Evolutionary conservation across 192 early-diverging fungal species (phyloP).

Genomic region (Coemansia brasiliensis): DNA sequence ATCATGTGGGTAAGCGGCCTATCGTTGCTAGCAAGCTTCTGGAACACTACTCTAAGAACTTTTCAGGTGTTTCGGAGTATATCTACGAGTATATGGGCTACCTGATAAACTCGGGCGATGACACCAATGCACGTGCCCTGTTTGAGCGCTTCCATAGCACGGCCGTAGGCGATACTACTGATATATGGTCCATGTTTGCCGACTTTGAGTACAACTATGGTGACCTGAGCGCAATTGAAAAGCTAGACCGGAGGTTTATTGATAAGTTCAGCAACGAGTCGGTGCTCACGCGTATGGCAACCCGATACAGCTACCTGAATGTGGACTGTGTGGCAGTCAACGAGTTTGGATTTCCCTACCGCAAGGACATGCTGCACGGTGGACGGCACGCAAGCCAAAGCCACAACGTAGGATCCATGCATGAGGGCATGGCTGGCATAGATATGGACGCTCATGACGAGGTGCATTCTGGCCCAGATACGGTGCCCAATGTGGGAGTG

Average conservation of each 20-base stretch:
- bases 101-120: constrained; percentile 86
- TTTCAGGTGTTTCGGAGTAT: constrained; percentile 72
- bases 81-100: constrained; percentile 83
- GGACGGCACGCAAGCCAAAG: background rate
- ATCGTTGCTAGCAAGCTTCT: constrained; percentile 86
- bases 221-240: constrained; percentile 71
- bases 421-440: background rate
- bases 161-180: constrained; percentile 64
- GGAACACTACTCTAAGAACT: constrained; percentile 81
- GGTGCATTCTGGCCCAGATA: background rate
- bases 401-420: background rate
- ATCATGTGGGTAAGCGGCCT: constrained; percentile 83
- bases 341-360: constrained; percentile 70
- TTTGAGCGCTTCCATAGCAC: constrained; percentile 86
- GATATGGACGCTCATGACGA: background rate
- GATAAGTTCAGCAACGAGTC: constrained; percentile 75
- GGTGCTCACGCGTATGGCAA: constrained; percentile 60
- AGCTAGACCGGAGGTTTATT: constrained; percentile 74
- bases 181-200: constrained; percentile 81
- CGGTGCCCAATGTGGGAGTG: constrained; percentile 21
- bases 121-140: constrained; percentile 85
- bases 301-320: constrained; percentile 76
- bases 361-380: constrained; percentile 23
- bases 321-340: constrained; percentile 67
- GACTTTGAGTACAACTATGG: constrained; percentile 88